Evolutionary conservation across 2,329 filamentous ascomycete species (phyloP), one percentile per base, ranked within the genome.

Genomic region (Colletotrichum costaricense): DNA sequence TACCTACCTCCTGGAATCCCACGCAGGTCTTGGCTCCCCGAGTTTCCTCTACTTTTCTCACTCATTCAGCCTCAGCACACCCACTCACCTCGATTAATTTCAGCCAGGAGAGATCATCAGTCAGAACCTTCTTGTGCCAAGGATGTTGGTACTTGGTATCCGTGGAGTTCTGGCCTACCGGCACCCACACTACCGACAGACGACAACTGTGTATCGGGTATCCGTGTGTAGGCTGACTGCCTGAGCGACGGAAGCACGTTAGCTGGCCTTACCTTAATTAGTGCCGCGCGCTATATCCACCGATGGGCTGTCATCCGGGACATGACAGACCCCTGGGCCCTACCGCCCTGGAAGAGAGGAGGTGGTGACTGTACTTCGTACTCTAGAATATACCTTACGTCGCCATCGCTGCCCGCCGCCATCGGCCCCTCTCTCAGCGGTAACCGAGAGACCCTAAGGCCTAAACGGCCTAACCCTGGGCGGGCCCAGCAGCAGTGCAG

Each of bases 251-350:
- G 19, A 49, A 19, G 42, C 42, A 49, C 42, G 42, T 49, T n/a
- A 49, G 42, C 42, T 49, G 42, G 42, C 42, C 42, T 49, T 49
- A 49, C 42, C 42, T 49, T 62, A 49, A 52, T 57, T 59, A 63
- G 58, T 69, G 24, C 65, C 58, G 28, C 28, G 35, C 35, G 57
- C 57, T 59, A 68, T 68, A 42, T 26, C 66, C 70, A 70, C 67
- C 28, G 56, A 22, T 26, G 38, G 67, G 59, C 60, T 70, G 67
- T 56, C 67, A 70, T 14, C 33, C 67, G 60, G 66, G 56, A 62
- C 54, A 56, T 62, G 67, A 59, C 38, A 63, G 57, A 46, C 38
- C 69, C 69, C 65, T 69, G 69, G 19, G 42, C 42, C 42, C 33
- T 35, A 12, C 33, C 33, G 33, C 33, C 33, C 42, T 49, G 19